A percentile compares a stretch with the other conserved stretches of the same genome.
Conservation (phyloP, 164 flowering plant genomes). For the Santalum album region DNA sequence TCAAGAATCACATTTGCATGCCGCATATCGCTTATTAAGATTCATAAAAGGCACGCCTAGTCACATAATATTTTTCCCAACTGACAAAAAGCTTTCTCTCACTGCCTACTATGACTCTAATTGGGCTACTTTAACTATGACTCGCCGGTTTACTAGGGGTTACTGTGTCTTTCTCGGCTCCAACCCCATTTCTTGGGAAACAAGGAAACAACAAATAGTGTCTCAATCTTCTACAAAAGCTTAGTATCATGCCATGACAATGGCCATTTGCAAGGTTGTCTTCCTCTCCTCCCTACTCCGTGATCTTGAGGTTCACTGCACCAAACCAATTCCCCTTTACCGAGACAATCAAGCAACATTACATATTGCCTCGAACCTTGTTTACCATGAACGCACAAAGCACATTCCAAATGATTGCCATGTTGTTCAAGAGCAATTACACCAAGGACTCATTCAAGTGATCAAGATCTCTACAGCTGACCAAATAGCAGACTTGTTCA, state of each 20-base stretch:
- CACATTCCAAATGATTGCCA: not conserved
- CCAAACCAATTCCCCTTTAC: not conserved
- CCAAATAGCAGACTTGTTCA: too few relatives aligned
- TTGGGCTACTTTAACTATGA: slow-evolving; percentile 1
- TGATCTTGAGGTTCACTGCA: not conserved
- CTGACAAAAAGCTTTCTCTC: not conserved
- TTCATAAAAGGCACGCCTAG: not conserved
- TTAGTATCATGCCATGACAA: not conserved
- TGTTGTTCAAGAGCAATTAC: not conserved
- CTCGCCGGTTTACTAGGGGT: not conserved
- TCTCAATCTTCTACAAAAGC: not conserved
- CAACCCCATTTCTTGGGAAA: not conserved
- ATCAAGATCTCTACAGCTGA: too few relatives aligned
- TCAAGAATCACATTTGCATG: not conserved
- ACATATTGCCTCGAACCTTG: not conserved
- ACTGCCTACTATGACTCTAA: not conserved
- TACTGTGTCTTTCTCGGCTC: not conserved
- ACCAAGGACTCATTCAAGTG: too few relatives aligned
- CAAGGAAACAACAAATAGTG: not conserved
- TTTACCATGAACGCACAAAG: not conserved
- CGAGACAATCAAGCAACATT: not conserved
- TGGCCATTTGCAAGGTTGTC: not conserved
- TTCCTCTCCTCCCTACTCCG: not conserved
- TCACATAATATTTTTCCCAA: not conserved
- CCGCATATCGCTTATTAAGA: not conserved